Base-by-base conservation (phyloP, 164 flowering plant genomes). In the Akebia trifoliata region DNA sequence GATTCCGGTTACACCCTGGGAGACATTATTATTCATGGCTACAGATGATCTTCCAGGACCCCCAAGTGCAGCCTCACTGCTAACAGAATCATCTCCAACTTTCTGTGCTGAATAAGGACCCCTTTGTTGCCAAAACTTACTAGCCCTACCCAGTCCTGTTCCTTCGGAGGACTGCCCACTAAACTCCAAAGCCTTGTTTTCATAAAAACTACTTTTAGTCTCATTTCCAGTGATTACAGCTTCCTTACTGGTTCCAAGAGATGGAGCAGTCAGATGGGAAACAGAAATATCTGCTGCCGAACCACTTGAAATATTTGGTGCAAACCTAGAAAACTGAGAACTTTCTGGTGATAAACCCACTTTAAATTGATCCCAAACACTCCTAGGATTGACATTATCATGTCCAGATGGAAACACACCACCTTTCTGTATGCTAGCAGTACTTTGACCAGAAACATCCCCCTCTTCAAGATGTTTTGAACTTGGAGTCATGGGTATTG, bases 311-410 rank as follows among this genome's bases (percentile, higher is more conserved):
- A 47, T 32, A 68, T 66, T 60, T 29, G 75, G 45, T 34, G 72
- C 54, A 66, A 76, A 57, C 42, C 69, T 64, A 32, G 74, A 70
- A 55, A 76, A 69, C 62, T 73, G 77, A 57, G 75, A 58, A 43
- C 57, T 60, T 40, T 72, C 80, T 55, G 68, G 56, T 12, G 63
- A 61, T 3, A 70, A 43, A 5, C 76, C 72, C 29, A 51, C 48
- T 69, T 70, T 79, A 61, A 51, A 73, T 62, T 71, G 80, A 69
- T 63, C 76, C 80, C 78, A 75, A 44, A 57, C 49, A 46, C 65
- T 71, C 65, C 69, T 67, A 42, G 73, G 54, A 61, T 59, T 68
- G 25, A 66, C 39, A 37, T 17, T 59, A 38, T 71, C 79, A 57
- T 68, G 69, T 51, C 72, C 30, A 26, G 67, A 42, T 17, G 69